These are phyloP conservation scores for Solanum commersonii DNA, from an alignment of 257 asterid genomes.

Conservation along the genomic window DNA sequence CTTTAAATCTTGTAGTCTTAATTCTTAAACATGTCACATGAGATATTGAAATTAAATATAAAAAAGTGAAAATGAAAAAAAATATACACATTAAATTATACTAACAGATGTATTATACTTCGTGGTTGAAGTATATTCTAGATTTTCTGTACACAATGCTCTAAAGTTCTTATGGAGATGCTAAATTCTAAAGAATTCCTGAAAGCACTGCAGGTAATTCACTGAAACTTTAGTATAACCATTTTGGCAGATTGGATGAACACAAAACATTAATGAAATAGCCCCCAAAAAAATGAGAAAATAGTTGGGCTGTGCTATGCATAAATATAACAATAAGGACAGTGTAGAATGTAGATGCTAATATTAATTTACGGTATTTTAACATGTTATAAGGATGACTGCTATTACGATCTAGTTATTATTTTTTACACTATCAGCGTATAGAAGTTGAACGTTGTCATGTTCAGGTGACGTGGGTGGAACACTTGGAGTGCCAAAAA, in stretches of 20 bases:
- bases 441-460: background rate
- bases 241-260: background rate
- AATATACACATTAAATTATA: background rate
- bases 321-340: background rate
- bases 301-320: background rate
- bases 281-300: background rate
- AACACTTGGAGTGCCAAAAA: constrained; percentile 70
- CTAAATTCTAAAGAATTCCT: background rate
- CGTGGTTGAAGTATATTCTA: background rate
- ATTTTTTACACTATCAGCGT: background rate
- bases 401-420: background rate
- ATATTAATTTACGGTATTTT: no score
- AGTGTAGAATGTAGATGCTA: background rate
- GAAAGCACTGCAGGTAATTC: background rate
- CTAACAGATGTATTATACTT: background rate
- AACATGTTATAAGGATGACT: no score
- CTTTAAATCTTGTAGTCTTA: background rate
- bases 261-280: background rate
- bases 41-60: background rate
- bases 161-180: background rate
- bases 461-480: constrained; percentile 90
- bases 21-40: background rate
- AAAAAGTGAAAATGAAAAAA: background rate
- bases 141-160: background rate
- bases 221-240: background rate